phyloP scores from a whole-genome alignment of 192 early-diverging fungal species.

The Backusella liffmaniae region DNA sequence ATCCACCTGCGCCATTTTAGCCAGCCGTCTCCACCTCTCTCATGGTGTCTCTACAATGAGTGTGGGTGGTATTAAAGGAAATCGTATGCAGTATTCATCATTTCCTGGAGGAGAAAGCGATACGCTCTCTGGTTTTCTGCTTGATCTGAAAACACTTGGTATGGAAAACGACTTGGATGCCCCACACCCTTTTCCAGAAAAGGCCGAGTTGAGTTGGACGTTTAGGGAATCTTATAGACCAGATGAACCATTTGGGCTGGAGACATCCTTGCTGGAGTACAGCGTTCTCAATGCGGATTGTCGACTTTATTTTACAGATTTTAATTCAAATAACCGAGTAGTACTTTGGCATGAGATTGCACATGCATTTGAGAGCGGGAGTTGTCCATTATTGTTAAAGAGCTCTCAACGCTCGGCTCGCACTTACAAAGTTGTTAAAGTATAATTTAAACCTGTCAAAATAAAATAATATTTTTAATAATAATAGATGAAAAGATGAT shows the following conservation, averaged over 20 bases:
- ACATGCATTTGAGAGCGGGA: slow-evolving; percentile 12
- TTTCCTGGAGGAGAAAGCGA: slow-evolving; percentile 38
- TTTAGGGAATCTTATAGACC: slow-evolving; percentile 35
- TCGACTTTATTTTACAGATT: slow-evolving; percentile 30
- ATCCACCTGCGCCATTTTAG: slow-evolving; percentile 36
- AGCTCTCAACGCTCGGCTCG: not conserved
- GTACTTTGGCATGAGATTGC: slow-evolving; percentile 28
- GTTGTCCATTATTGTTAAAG: slow-evolving; percentile 16
- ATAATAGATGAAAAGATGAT: too few species aligned
- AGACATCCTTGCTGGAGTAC: slow-evolving; percentile 25
- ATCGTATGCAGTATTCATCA: slow-evolving; percentile 35
- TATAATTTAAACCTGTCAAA: not conserved
- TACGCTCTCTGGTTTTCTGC: slow-evolving; percentile 26
- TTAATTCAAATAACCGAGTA: slow-evolving; percentile 17
- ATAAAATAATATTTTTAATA: too few species aligned
- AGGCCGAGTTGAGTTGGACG: slow-evolving; percentile 36
- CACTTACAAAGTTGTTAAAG: not conserved
- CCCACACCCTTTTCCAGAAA: slow-evolving; percentile 27
- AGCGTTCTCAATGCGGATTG: slow-evolving; percentile 30
- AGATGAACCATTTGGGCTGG: slow-evolving; percentile 11
- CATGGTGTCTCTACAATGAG: slow-evolving; percentile 30
- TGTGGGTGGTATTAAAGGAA: slow-evolving; percentile 28
- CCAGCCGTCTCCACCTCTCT: slow-evolving; percentile 25
- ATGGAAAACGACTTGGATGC: slow-evolving; percentile 22
- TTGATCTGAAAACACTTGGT: slow-evolving; percentile 16